A percentile compares a stretch with the other conserved stretches of the same genome.
These are phyloP conservation scores for Colletotrichum spinosum DNA, from an alignment of 2,329 filamentous ascomycete species.

Conservation along the genomic window DNA sequence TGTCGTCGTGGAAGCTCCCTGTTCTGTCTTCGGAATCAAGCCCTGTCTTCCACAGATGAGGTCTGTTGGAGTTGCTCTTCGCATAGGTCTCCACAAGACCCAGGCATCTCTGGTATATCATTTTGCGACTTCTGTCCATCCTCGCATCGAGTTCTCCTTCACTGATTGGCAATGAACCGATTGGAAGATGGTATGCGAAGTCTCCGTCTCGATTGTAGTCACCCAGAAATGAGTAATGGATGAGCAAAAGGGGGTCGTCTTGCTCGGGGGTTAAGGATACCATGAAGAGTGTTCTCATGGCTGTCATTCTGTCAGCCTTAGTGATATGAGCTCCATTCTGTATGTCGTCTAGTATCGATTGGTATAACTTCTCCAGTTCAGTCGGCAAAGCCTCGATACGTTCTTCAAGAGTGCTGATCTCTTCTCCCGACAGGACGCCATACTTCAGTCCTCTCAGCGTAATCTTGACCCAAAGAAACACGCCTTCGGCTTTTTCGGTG, in stretches of 20 bases:
- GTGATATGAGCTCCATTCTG: not conserved
- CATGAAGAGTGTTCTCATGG: not conserved
- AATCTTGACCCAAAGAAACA: constrained; percentile 9
- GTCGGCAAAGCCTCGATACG: not conserved
- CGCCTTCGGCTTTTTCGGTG: not conserved
- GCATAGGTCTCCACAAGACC: not conserved
- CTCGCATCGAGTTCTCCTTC: not conserved
- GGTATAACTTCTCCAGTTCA: not conserved
- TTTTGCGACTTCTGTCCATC: not conserved
- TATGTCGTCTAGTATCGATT: not conserved
- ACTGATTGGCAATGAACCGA: too few species aligned
- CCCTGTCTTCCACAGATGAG: not conserved
- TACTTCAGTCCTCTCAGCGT: not conserved
- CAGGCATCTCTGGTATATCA: constrained; percentile 8
- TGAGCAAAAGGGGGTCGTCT: not conserved
- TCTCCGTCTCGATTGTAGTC: not conserved
- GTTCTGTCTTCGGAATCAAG: too few species aligned
- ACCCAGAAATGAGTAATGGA: not conserved
- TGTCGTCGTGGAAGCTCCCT: too few species aligned
- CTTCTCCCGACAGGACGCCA: not conserved
- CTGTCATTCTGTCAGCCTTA: not conserved
- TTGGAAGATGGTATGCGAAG: too few species aligned
- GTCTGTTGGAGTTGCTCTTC: not conserved
- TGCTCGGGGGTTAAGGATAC: not conserved
- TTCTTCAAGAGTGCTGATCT: not conserved